phyloP scores from a whole-genome alignment of 176 grass and related monocot genomes.

The Aegilops bicornis region DNA sequence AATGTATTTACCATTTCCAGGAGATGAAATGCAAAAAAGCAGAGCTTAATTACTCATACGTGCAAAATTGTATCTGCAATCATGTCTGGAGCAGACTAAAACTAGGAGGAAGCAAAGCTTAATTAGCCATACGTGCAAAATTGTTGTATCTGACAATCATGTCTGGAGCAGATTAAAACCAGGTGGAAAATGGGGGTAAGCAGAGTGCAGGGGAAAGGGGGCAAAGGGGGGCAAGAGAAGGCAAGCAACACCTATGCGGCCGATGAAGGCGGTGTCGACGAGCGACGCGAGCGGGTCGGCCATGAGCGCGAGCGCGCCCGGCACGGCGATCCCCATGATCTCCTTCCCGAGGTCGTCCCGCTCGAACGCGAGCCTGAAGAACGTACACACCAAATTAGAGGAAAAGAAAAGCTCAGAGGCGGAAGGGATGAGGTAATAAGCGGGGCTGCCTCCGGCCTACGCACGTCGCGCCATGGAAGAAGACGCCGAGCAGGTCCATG shows the following conservation, averaged over 20 bases:
- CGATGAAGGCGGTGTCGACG: slow-evolving; percentile 88
- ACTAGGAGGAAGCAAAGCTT: neutral
- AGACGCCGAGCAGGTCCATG: slow-evolving; percentile 54
- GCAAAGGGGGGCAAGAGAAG: neutral
- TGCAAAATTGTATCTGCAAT: too few species aligned
- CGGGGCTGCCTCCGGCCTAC: neutral
- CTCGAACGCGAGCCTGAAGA: slow-evolving; percentile 46
- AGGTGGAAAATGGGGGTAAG: neutral
- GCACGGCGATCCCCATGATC: slow-evolving; percentile 70
- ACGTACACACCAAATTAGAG: neutral
- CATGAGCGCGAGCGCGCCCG: slow-evolving; percentile 68
- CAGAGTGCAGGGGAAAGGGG: neutral
- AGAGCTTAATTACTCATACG: neutral
- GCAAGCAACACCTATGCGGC: slow-evolving; percentile 60
- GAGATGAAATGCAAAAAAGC: neutral
- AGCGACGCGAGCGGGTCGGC: slow-evolving; percentile 84
- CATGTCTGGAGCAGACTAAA: neutral
- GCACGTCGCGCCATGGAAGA: slow-evolving; percentile 51
- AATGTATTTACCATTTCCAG: neutral
- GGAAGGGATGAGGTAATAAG: neutral
- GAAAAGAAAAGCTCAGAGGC: neutral
- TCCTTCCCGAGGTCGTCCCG: slow-evolving; percentile 82
- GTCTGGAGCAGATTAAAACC: neutral
- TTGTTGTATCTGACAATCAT: too few species aligned
- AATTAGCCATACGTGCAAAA: too few species aligned